These are phyloP conservation scores for Luffa acutangula DNA, from an alignment of 306 rosid genomes.

Conservation along the genomic window DNA sequence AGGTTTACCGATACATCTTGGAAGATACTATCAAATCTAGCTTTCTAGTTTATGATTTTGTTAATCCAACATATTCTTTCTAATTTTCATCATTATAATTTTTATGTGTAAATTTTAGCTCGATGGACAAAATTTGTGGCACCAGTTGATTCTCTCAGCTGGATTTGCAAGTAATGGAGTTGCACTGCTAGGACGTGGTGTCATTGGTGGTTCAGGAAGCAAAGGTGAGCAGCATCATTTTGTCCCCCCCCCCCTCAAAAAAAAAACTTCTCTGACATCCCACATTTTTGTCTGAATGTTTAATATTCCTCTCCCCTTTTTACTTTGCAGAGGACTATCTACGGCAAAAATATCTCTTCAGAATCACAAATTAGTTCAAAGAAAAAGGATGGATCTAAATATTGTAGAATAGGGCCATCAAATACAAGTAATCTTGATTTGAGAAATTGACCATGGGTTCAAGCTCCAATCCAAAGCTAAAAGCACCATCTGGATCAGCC, in stretches of 20 bases:
- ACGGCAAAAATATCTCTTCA: constrained; percentile 35
- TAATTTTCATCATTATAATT: background rate
- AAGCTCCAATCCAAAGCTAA: constrained; percentile 47
- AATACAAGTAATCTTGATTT: constrained; percentile 17
- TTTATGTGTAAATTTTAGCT: constrained; percentile 24
- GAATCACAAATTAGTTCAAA: background rate
- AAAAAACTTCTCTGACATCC: constrained; percentile 40
- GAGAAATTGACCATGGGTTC: constrained; percentile 75
- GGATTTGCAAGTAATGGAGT: constrained; percentile 61
- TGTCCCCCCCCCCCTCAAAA: constrained; percentile 34
- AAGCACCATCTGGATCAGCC: constrained; percentile 69
- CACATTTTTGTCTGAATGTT: background rate
- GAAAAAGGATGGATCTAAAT: constrained; percentile 7
- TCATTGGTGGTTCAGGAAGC: constrained; percentile 89
- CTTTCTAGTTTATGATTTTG: background rate
- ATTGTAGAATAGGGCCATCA: constrained; percentile 1
- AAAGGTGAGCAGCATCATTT: constrained; percentile 89
- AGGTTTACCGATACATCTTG: constrained; percentile 47
- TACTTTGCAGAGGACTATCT: constrained; percentile 87
- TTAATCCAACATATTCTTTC: background rate
- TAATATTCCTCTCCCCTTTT: constrained; percentile 12
- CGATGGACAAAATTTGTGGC: constrained; percentile 67
- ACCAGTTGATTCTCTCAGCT: constrained; percentile 52
- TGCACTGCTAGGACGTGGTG: constrained; percentile 59
- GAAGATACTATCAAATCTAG: background rate